Conservation (phyloP, 306 rosid species). For the Parietaria judaica region DNA sequence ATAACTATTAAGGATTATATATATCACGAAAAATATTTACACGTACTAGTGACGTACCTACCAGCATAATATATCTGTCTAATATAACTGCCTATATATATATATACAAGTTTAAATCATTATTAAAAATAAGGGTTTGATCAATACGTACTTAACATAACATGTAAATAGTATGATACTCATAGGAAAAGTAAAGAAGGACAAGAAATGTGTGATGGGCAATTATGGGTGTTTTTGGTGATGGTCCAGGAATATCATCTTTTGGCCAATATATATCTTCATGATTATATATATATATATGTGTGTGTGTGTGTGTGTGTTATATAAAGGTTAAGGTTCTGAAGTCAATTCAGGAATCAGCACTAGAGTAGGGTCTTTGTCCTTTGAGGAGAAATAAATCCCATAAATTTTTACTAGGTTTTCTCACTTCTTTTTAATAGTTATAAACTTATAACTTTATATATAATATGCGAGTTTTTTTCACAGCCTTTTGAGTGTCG, state of each 20-base stretch:
- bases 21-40: no score
- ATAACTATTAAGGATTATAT: no score
- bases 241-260: conserved; percentile 18
- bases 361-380: conserved; percentile 10
- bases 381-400: conserved; percentile 2
- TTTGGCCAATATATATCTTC: conserved; percentile 10
- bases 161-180: conserved; percentile 3
- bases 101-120: not conserved
- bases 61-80: no score
- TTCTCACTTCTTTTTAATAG: not conserved
- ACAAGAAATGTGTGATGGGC: conserved; percentile 1
- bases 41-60: not conserved
- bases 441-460: no score
- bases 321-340: not conserved
- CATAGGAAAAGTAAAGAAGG: conserved; percentile 10
- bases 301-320: no score
- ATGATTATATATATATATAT: conserved; percentile 13
- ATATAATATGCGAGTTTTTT: not conserved
- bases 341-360: conserved; percentile 18
- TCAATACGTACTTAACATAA: not conserved
- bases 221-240: conserved; percentile 12
- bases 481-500: not conserved
- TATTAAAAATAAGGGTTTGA: conserved; percentile 1
- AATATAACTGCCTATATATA: no score
- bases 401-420: conserved; percentile 5